phyloP scores from a whole-genome alignment of 164 flowering plant genomes.

The Cinnamomum micranthum region DNA sequence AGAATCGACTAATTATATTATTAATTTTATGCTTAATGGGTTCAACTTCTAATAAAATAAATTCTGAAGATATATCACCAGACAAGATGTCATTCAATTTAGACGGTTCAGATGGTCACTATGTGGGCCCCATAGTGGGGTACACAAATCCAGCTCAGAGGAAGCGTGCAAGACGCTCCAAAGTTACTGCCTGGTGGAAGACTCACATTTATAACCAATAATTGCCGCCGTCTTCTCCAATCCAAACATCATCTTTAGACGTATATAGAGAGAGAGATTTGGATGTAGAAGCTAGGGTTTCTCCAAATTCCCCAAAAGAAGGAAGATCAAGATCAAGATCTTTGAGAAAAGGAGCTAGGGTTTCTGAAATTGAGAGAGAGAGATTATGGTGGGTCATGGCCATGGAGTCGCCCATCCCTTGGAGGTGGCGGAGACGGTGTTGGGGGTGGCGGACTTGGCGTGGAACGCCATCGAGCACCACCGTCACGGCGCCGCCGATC shows the following conservation, averaged over 20 bases:
- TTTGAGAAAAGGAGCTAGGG: too few relatives aligned
- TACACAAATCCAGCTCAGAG: too few relatives aligned
- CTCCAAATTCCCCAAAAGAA: neutral
- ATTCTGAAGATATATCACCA: too few relatives aligned
- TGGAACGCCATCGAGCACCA: conserved; percentile 67
- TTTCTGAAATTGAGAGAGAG: neutral
- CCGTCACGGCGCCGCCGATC: conserved; percentile 40
- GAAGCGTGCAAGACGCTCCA: neutral
- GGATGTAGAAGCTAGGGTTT: neutral
- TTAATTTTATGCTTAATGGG: too few relatives aligned
- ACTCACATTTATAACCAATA: too few relatives aligned
- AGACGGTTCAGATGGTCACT: too few relatives aligned
- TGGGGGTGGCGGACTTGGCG: conserved; percentile 66
- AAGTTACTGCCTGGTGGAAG: neutral
- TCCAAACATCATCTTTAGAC: neutral
- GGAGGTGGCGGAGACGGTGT: conserved; percentile 30
- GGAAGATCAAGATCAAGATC: neutral
- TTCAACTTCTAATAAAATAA: too few relatives aligned
- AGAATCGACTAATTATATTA: too few relatives aligned
- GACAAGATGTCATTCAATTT: too few relatives aligned
- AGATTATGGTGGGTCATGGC: conserved; percentile 8
- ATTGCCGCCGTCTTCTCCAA: neutral
- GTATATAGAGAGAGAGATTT: neutral
- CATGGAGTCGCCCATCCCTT: conserved; percentile 17
- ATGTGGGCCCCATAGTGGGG: too few relatives aligned